phyloP scores from a whole-genome alignment of 768 basidiomycete species.

The Pleurotus giganteus region DNA sequence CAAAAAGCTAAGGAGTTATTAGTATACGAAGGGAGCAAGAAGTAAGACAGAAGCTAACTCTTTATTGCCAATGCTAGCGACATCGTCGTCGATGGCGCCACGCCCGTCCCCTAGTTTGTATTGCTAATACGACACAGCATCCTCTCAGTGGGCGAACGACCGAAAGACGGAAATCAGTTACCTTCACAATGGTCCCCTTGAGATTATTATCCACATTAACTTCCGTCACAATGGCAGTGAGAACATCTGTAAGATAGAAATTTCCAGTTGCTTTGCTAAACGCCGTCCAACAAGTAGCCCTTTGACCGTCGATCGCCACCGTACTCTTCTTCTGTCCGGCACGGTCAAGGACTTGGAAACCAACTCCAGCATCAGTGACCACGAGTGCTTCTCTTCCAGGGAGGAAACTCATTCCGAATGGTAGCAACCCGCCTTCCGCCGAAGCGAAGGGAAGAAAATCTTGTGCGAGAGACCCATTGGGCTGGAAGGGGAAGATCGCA shows the following conservation, averaged over 20 bases:
- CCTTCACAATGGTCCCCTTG: conserved; percentile 43
- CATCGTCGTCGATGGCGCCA: conserved; percentile 39
- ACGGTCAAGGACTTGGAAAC: conserved; percentile 36
- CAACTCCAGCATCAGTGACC: conserved; percentile 37
- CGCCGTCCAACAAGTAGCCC: conserved; percentile 42
- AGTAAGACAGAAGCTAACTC: conserved; percentile 20
- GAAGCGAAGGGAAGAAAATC: conserved; percentile 36
- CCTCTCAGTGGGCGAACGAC: background rate
- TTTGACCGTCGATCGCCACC: conserved; percentile 35
- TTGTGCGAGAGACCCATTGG: conserved; percentile 41
- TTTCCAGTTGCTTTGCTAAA: conserved; percentile 40
- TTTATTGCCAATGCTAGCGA: conserved; percentile 33
- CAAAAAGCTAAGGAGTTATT: conserved; percentile 31
- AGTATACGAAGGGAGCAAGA: background rate
- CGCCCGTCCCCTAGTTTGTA: conserved; percentile 33
- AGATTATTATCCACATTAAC: conserved; percentile 45
- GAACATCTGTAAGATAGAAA: conserved; percentile 45
- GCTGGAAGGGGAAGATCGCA: conserved; percentile 45
- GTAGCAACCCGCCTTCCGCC: conserved; percentile 39
- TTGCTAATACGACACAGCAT: conserved; percentile 25
- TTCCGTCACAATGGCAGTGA: conserved; percentile 40
- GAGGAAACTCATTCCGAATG: conserved; percentile 48
- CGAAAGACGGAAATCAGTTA: conserved; percentile 11
- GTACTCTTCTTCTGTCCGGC: conserved; percentile 26
- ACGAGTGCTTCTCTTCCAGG: conserved; percentile 37